phyloP scores from a whole-genome alignment of 2,329 filamentous ascomycete species.

The Grosmannia huntii region DNA sequence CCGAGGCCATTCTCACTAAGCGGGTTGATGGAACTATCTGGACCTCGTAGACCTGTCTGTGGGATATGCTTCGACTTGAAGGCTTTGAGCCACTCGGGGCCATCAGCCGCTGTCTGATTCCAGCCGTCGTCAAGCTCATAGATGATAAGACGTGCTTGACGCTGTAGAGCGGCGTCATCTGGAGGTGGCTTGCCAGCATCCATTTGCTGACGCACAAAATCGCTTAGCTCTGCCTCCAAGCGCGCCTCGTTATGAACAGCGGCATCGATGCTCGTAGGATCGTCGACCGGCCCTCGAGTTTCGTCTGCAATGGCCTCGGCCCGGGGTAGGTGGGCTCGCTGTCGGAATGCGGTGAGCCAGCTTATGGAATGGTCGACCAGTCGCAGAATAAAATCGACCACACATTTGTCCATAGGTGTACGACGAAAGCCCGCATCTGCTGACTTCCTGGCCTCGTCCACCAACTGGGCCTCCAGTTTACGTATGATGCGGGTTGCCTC shows the following conservation, averaged over 20 bases:
- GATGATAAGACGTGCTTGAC: constrained; percentile 46
- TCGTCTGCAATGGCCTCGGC: constrained; percentile 40
- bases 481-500: constrained; percentile 46
- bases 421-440: constrained; percentile 24
- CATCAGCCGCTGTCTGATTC: constrained; percentile 52
- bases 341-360: constrained; percentile 45
- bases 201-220: constrained; percentile 34
- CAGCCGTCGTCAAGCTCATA: constrained; percentile 50
- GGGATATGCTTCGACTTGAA: constrained; percentile 33
- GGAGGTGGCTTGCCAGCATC: constrained; percentile 30
- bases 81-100: constrained; percentile 35
- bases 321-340: constrained; percentile 42
- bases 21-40: neutral
- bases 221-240: constrained; percentile 41
- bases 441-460: no score
- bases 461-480: constrained; percentile 33
- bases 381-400: constrained; percentile 44
- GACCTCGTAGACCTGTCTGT: neutral
- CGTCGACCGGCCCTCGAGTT: constrained; percentile 32
- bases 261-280: constrained; percentile 43
- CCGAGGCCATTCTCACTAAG: neutral
- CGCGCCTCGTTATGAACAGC: constrained; percentile 46
- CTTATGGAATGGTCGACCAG: constrained; percentile 32
- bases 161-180: constrained; percentile 41
- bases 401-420: constrained; percentile 28